phyloP scores from a whole-genome alignment of 331 rosid genomes.

The Quercus lobata region DNA sequence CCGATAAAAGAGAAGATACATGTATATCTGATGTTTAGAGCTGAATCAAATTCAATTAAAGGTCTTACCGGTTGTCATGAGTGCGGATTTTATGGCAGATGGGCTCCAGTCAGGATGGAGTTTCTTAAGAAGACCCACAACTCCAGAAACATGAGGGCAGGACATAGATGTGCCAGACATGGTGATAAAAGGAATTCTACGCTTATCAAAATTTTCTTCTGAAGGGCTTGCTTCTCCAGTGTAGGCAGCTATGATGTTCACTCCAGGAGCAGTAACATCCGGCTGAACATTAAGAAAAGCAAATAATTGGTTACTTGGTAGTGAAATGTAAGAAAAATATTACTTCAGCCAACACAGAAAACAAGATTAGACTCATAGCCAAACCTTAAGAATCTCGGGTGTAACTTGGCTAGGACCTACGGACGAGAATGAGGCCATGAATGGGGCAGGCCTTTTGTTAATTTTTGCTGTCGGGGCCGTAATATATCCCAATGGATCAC shows the following conservation, averaged over 20 bases:
- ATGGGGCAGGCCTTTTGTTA: slow-evolving; percentile 52
- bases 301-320: background rate
- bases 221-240: slow-evolving; percentile 38
- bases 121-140: slow-evolving; percentile 62
- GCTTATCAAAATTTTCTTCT: slow-evolving; percentile 24
- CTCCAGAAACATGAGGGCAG: slow-evolving; percentile 72
- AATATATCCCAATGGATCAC: slow-evolving; percentile 55
- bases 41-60: background rate
- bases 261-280: slow-evolving; percentile 81
- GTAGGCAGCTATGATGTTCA: slow-evolving; percentile 62
- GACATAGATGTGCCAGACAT: slow-evolving; percentile 86
- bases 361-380: background rate
- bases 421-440: slow-evolving; percentile 74
- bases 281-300: slow-evolving; percentile 40
- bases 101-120: slow-evolving; percentile 67
- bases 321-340: background rate
- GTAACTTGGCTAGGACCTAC: slow-evolving; percentile 50
- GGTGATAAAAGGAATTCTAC: slow-evolving; percentile 35
- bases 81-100: slow-evolving; percentile 58
- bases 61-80: slow-evolving; percentile 56
- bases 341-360: background rate
- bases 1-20: too few relatives aligned
- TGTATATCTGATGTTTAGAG: background rate
- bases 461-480: slow-evolving; percentile 31
- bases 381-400: slow-evolving; percentile 55